A percentile compares a stretch with the other conserved stretches of the same genome.
Evolutionary conservation across 345 rosid species (phyloP).

Genomic region (Bretschneidera sinensis): DNA sequence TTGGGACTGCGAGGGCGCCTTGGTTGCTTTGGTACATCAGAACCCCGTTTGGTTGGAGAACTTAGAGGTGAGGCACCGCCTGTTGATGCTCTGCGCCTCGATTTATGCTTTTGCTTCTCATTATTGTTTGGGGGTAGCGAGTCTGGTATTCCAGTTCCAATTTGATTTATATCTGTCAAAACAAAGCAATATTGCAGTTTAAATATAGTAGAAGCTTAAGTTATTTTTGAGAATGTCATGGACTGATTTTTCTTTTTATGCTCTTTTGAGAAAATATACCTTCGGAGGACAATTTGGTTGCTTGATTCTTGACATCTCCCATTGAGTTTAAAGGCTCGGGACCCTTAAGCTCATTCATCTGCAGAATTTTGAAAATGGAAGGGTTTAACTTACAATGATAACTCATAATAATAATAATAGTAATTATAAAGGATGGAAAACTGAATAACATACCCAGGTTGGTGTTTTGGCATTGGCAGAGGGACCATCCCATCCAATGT

Average conservation of each 20-base stretch:
- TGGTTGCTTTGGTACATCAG: constrained; percentile 31
- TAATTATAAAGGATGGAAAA: too few relatives aligned
- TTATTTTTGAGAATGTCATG: not conserved
- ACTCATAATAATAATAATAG: too few relatives aligned
- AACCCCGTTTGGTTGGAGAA: constrained; percentile 24
- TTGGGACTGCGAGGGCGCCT: constrained; percentile 29
- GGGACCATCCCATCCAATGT: constrained; percentile 70
- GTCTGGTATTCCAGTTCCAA: not conserved
- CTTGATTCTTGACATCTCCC: constrained; percentile 2
- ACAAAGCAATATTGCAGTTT: too few relatives aligned
- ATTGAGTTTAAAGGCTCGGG: constrained; percentile 16
- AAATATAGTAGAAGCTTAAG: not conserved
- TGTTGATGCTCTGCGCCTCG: constrained; percentile 25
- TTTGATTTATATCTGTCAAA: not conserved
- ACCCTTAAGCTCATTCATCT: constrained; percentile 39
- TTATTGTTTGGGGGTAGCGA: constrained; percentile 8
- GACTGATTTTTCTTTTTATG: too few relatives aligned
- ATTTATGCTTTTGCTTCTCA: constrained; percentile 32
- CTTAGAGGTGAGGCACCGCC: constrained; percentile 15
- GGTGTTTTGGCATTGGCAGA: constrained; percentile 37
- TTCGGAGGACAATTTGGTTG: constrained; percentile 9
- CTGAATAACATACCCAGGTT: too few relatives aligned
- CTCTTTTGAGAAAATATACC: too few relatives aligned
- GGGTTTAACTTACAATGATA: too few relatives aligned
- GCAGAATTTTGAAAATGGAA: constrained; percentile 5